Conservation (phyloP, 2,329 filamentous ascomycete genomes). For the Claviceps arundinis region DNA sequence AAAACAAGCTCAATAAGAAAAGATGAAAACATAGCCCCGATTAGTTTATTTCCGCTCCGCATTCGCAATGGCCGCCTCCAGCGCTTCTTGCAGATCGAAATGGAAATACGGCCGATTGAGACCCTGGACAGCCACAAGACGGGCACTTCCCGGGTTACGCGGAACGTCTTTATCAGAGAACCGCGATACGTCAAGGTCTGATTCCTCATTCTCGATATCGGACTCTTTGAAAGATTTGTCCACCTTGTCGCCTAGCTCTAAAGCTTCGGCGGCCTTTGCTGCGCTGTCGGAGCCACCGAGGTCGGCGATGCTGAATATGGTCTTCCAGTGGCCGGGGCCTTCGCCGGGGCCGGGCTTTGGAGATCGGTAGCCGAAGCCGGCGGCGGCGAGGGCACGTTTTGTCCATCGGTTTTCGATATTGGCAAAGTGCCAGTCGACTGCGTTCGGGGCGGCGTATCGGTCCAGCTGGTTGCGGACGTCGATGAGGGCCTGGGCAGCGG, state of each 20-base stretch:
- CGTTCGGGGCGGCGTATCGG: slow-evolving; percentile 31
- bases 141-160: slow-evolving; percentile 15
- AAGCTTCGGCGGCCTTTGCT: slow-evolving; percentile 27
- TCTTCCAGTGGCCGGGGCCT: slow-evolving; percentile 37
- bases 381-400: slow-evolving; percentile 38
- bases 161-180: slow-evolving; percentile 16
- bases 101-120: slow-evolving; percentile 40
- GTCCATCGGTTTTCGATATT: slow-evolving; percentile 42
- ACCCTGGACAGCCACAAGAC: slow-evolving; percentile 27
- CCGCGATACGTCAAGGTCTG: slow-evolving; percentile 10
- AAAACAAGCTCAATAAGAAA: background rate
- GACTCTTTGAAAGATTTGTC: slow-evolving; percentile 10
- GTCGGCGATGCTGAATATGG: slow-evolving; percentile 87
- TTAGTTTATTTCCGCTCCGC: slow-evolving; percentile 13
- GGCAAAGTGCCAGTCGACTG: slow-evolving; percentile 38
- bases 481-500: slow-evolving; percentile 38
- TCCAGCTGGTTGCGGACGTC: slow-evolving; percentile 42
- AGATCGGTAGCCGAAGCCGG: slow-evolving; percentile 35
- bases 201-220: slow-evolving; percentile 17
- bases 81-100: slow-evolving; percentile 34
- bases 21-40: too few species aligned
- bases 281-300: slow-evolving; percentile 61
- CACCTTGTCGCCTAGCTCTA: slow-evolving; percentile 43
- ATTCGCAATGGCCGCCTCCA: slow-evolving; percentile 29
- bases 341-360: slow-evolving; percentile 12